A percentile compares a stretch with the other conserved stretches of the same genome.
These are phyloP conservation scores for Elaeagnus macrophylla DNA, from an alignment of 306 rosid species.

Conservation along the genomic window DNA sequence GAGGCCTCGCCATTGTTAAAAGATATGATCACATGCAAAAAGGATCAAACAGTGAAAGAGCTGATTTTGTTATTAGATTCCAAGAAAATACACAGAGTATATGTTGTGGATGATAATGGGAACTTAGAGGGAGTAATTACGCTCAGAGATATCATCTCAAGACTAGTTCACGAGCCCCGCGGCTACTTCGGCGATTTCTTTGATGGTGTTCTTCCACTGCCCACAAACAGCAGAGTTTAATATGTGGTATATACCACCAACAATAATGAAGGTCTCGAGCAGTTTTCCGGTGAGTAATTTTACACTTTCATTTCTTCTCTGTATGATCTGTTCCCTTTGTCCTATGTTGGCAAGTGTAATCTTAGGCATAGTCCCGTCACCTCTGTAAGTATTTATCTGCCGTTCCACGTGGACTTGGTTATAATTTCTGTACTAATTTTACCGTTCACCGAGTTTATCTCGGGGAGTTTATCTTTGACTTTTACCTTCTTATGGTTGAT, in stretches of 20 bases:
- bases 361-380: too few relatives aligned
- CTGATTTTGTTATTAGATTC: slow-evolving; percentile 64
- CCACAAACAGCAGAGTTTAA: slow-evolving; percentile 69
- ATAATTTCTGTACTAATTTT: too few relatives aligned
- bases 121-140: slow-evolving; percentile 79
- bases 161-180: slow-evolving; percentile 85
- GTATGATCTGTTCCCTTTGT: slow-evolving; percentile 5
- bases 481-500: too few relatives aligned
- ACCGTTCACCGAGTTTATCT: too few relatives aligned
- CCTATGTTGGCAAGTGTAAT: too few relatives aligned
- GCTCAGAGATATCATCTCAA: slow-evolving; percentile 84
- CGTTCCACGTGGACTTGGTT: too few relatives aligned
- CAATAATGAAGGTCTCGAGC: neutral
- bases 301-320: neutral
- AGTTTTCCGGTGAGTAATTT: slow-evolving; percentile 4
- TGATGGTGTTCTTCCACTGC: slow-evolving; percentile 89
- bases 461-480: too few relatives aligned
- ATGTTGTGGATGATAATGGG: slow-evolving; percentile 59
- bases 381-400: too few relatives aligned
- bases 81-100: slow-evolving; percentile 59
- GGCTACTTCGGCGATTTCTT: slow-evolving; percentile 98
- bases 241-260: neutral
- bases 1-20: slow-evolving; percentile 34
- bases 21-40: slow-evolving; percentile 59
- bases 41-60: slow-evolving; percentile 53